Base-by-base conservation (phyloP, 805 yeast species). In the Schwanniomyces polymorphus region DNA sequence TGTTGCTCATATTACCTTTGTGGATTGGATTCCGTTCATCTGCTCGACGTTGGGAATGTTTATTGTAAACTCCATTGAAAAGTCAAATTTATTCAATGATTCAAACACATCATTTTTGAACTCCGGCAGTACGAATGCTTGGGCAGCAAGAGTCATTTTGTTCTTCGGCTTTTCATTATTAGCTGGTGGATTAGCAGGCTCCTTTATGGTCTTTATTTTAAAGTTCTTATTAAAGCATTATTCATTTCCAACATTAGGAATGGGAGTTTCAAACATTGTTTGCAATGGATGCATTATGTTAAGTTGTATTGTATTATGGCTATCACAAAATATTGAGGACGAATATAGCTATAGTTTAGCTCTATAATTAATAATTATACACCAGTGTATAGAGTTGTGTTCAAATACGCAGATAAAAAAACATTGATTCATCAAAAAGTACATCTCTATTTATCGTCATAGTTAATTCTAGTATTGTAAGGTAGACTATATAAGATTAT, bases 1-100 rank as follows among this genome's bases (percentile, higher is more conserved):
- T 0, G 74, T 75, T 38, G 89, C 91, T 6, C 97, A 92, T 63
- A 89, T 94, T 26, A 84, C 92, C 4, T 88, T 92, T 61, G 85
- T 89, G 35, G 99, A 92, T 69, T 92, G 99, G 99, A 82, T 94
- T 43, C 99, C 99, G 4, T 83, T 88, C 53, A 78, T 92, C 26
- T 87, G 97, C 55, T 85, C 96, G 6, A 82, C 95, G 0, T 65
- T 91, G 29, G 99, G 99, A 1, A 91, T 91, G 89, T 71, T 91
- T 38, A 84, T 91, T 47, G 82, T 86, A 52, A 86, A 85, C 56
- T 78, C 86, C 27, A 84, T 86, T 37, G 91, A 86, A 56, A 86
- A 86, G 62, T 71, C 82, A 35, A 80, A 82, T 45, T 72, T 84
- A 74, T 77, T 76, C 57, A 59, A 60, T 55, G 71, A 67, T 55